phyloP scores from a whole-genome alignment of 257 asterid species.

The Apocynum venetum region DNA sequence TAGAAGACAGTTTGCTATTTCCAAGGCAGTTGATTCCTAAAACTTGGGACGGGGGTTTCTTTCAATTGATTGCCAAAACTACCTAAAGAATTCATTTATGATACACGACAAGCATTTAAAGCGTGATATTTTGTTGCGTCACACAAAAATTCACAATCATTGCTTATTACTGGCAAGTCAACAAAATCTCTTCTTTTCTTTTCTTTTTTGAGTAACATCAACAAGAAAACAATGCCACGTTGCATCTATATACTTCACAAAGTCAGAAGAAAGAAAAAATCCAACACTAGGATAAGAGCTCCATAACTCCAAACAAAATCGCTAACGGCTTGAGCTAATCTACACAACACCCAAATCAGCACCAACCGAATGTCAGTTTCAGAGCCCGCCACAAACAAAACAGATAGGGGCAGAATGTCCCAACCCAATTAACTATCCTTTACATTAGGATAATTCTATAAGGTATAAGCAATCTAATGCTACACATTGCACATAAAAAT shows the following conservation, averaged over 20 bases:
- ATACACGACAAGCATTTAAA: neutral
- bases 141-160: neutral
- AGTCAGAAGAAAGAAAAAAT: slow-evolving; percentile 10
- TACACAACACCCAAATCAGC: neutral
- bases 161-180: neutral
- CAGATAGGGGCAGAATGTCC: neutral
- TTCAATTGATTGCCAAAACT: neutral
- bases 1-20: neutral
- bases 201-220: too few species aligned
- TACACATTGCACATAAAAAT: neutral
- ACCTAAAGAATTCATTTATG: neutral
- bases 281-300: neutral
- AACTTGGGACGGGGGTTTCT: neutral
- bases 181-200: neutral
- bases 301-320: neutral
- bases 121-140: neutral
- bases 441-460: neutral
- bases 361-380: neutral
- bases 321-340: neutral
- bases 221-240: slow-evolving; percentile 1
- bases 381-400: neutral
- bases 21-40: neutral
- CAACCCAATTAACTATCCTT: neutral
- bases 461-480: neutral
- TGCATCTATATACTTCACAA: slow-evolving; percentile 19